phyloP scores from a whole-genome alignment of 2,329 filamentous ascomycete genomes.

The Nemania diffusa region DNA sequence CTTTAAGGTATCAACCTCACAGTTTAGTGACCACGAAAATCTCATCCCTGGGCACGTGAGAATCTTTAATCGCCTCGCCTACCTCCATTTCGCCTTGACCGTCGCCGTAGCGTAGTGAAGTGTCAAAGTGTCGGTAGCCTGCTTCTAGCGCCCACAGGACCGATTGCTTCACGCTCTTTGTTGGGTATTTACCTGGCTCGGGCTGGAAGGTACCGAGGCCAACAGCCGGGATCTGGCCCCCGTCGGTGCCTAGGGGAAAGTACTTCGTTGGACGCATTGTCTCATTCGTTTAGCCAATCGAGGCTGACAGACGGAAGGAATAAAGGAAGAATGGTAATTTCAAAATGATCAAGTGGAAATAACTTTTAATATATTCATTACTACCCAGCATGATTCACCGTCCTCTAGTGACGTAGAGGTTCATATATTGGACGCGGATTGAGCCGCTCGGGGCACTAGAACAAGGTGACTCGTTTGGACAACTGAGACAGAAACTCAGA shows the following conservation, averaged over 20 bases:
- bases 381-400: background rate
- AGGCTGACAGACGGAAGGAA: background rate
- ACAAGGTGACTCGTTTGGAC: background rate
- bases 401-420: background rate
- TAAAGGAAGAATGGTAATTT: background rate
- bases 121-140: background rate
- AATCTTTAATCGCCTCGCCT: background rate
- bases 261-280: background rate
- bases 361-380: background rate
- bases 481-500: background rate
- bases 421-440: background rate
- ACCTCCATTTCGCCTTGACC: background rate
- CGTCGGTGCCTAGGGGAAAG: background rate
- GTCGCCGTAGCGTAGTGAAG: background rate
- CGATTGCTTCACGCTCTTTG: background rate
- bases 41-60: background rate
- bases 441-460: too few species aligned
- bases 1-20: background rate
- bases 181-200: background rate
- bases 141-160: background rate
- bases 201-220: background rate
- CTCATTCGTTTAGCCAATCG: background rate
- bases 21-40: background rate
- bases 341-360: background rate
- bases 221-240: background rate